Evolutionary conservation across 805 yeast species (phyloP), one percentile per base, ranked within the genome.

Genomic region (Saccharomycopsis guyanensis): DNA sequence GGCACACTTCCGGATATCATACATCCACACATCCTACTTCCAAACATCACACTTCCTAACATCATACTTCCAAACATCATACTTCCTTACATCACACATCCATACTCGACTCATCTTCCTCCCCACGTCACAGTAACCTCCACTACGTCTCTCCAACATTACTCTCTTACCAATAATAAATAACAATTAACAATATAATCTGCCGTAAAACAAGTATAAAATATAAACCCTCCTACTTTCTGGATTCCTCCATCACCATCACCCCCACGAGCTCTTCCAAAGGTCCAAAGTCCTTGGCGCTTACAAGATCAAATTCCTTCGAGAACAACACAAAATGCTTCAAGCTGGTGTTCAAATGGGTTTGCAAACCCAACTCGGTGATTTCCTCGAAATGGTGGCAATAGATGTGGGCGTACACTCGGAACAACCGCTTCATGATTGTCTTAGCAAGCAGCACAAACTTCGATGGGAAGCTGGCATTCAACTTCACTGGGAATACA

Each of bases 341-440:
- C 58, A 91, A 77, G 57, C 95, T 83, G 4, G 98, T 91, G 61
- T 93, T 93, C 55, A 91, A 71, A 57, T 91, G 95, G 10, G 95
- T 84, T 62, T 89, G 96, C 56, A 91, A 69, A 2, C 96, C 96
- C 55, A 93, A 71, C 61, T 89, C 97, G 35, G 88, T 77, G 47
- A 93, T 85, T 64, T 91, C 96, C 60, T 88, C 96, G 64, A 93
- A 91, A 63, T 93, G 99, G 60, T 93, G 97, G 60, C 98, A 93
- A 64, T 93, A 93, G 38, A 93, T 86, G 65, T 93, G 99, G 1
- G 98, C 97, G 59, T 93, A 93, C 3, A 93, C 88, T 61, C 98
- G 75, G 65, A 89, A 93, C 42, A 93, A 69, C 55, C 98, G 76
- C 65, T 91, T 87, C 71, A 93, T 78, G 40, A 93, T 86, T 16